Conservation (phyloP, 2,329 filamentous ascomycete genomes). For the Blastomyces emzantsi region DNA sequence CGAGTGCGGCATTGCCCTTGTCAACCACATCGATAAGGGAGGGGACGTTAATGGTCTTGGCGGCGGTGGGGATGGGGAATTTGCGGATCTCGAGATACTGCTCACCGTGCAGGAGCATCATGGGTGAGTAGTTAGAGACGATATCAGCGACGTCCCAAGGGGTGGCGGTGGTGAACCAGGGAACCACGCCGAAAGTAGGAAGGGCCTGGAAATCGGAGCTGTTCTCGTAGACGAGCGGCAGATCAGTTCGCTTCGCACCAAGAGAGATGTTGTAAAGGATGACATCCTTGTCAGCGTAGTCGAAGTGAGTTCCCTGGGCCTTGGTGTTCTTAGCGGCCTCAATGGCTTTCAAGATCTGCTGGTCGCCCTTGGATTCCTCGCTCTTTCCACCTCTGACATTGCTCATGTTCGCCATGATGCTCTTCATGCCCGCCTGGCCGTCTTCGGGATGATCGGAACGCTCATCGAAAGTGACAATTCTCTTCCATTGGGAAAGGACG, state of each 20-base stretch:
- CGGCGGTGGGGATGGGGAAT: slow-evolving; percentile 81
- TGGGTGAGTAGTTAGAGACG: slow-evolving; percentile 91
- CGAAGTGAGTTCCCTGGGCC: slow-evolving; percentile 64
- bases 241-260: slow-evolving; percentile 81
- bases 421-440: slow-evolving; percentile 64
- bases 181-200: slow-evolving; percentile 92
- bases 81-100: slow-evolving; percentile 94
- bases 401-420: slow-evolving; percentile 74
- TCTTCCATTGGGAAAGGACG: slow-evolving; percentile 64
- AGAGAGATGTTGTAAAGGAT: slow-evolving; percentile 95
- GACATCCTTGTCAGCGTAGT: slow-evolving; percentile 75
- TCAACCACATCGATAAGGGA: slow-evolving; percentile 90
- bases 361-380: slow-evolving; percentile 39
- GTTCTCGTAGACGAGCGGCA: slow-evolving; percentile 84
- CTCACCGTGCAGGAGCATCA: slow-evolving; percentile 98
- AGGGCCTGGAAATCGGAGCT: slow-evolving; percentile 86
- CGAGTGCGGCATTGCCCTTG: slow-evolving; percentile 82
- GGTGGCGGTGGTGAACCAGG: slow-evolving; percentile 74
- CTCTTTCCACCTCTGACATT: slow-evolving; percentile 55
- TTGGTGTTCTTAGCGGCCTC: slow-evolving; percentile 64
- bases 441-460: slow-evolving; percentile 80
- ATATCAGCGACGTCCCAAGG: slow-evolving; percentile 75
- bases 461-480: slow-evolving; percentile 80
- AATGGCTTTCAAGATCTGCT: slow-evolving; percentile 65
- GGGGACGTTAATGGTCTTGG: slow-evolving; percentile 63